These are phyloP conservation scores for Solanum hybrid DNA, from an alignment of 305 asterid genomes.

Conservation along the genomic window DNA sequence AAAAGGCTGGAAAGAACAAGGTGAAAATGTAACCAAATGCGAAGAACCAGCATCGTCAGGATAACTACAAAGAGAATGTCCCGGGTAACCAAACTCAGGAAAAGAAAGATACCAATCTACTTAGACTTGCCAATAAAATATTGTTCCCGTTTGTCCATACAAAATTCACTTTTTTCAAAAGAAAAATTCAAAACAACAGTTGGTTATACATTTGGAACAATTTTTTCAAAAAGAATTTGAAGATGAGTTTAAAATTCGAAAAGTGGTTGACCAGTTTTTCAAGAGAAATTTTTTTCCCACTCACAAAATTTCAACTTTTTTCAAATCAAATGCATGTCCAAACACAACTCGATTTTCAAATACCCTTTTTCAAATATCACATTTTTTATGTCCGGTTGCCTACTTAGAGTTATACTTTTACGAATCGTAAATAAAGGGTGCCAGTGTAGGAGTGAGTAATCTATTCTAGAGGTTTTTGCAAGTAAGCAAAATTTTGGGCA, in stretches of 20 bases:
- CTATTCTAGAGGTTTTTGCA: neutral
- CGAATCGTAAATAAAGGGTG: neutral
- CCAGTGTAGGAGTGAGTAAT: neutral
- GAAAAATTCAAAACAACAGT: neutral
- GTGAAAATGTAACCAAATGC: neutral
- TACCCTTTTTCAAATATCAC: neutral
- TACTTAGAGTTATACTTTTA: neutral
- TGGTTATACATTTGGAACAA: neutral
- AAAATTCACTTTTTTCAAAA: neutral
- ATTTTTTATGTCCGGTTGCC: neutral
- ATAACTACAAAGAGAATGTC: neutral
- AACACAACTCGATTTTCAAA: neutral
- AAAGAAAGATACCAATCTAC: neutral
- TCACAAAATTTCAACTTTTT: neutral
- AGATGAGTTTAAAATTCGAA: neutral
- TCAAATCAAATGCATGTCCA: neutral
- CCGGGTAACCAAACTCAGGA: neutral
- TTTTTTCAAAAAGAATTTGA: neutral
- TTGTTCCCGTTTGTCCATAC: neutral
- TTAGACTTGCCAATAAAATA: neutral
- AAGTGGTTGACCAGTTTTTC: neutral
- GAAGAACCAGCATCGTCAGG: neutral
- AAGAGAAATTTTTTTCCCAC: neutral
- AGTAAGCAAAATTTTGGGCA: neutral
- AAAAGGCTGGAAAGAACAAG: neutral